Conservation (phyloP, 148 eudicot genomes). For the Silene latifolia region DNA sequence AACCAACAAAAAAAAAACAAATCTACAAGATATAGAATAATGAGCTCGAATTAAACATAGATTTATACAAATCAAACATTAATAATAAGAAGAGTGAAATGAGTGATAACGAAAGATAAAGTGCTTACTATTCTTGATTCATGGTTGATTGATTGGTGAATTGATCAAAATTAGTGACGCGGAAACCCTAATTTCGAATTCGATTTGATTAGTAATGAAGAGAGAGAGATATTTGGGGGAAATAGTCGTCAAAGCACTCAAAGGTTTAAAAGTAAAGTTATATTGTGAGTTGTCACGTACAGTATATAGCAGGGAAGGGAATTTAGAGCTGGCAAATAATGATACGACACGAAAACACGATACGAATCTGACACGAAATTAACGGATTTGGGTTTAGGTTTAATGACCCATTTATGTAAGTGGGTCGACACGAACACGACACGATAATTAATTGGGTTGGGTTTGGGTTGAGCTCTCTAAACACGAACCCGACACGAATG, state of each 20-base stretch:
- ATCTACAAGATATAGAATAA: no score
- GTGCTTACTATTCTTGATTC: background rate
- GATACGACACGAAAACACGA: no score
- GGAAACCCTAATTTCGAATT: background rate
- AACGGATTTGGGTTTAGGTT: no score
- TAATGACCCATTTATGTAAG: no score
- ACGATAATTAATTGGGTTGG: no score
- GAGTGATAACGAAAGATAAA: background rate
- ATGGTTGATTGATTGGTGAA: background rate
- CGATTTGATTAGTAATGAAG: background rate
- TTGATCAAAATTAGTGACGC: background rate
- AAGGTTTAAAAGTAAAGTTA: background rate
- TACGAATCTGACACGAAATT: no score
- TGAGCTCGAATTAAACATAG: background rate
- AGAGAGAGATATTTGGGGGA: background rate
- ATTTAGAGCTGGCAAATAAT: no score
- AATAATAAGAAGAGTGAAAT: background rate
- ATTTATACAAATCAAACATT: background rate
- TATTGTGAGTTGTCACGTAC: no score
- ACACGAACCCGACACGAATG: no score
- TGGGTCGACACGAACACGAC: no score
- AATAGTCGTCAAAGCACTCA: background rate
- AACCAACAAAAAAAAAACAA: background rate
- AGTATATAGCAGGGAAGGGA: no score
- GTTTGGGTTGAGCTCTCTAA: no score